These are phyloP conservation scores for Pontederia crassipes DNA, from an alignment of 176 grass and related monocot genomes.

Conservation along the genomic window DNA sequence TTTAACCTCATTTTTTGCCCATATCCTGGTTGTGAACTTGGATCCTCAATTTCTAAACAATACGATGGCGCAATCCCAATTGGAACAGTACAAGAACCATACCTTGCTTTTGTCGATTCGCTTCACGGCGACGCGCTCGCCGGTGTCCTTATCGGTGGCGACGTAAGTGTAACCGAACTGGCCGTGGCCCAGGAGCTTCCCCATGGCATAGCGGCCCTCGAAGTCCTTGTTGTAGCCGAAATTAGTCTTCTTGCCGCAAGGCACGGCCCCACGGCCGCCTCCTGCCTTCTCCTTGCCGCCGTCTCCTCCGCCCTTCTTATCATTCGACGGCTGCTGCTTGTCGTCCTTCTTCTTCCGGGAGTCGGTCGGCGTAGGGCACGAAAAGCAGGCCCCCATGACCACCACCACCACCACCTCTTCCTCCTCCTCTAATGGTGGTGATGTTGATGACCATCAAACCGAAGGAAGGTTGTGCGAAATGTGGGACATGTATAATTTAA, in stretches of 20 bases:
- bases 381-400: constrained; percentile 12
- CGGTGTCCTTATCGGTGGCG: constrained; percentile 51
- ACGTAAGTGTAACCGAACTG: constrained; percentile 80
- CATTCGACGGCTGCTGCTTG: constrained; percentile 12
- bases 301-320: neutral
- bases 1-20: no score
- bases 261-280: constrained; percentile 11
- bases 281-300: neutral
- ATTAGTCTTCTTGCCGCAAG: constrained; percentile 75
- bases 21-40: neutral
- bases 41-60: neutral
- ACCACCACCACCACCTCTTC: neutral
- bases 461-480: neutral
- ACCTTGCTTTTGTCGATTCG: constrained; percentile 94
- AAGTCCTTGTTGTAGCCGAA: constrained; percentile 88
- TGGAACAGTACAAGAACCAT: constrained; percentile 7
- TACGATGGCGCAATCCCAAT: no score
- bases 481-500: neutral
- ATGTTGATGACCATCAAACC: constrained; percentile 12
- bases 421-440: neutral
- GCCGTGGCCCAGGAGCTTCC: constrained; percentile 73
- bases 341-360: neutral
- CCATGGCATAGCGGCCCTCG: constrained; percentile 45
- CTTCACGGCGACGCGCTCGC: constrained; percentile 68
- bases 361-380: neutral